Base-by-base conservation (phyloP, 2,329 filamentous ascomycete genomes). In the Colletotrichum euphorbiae region DNA sequence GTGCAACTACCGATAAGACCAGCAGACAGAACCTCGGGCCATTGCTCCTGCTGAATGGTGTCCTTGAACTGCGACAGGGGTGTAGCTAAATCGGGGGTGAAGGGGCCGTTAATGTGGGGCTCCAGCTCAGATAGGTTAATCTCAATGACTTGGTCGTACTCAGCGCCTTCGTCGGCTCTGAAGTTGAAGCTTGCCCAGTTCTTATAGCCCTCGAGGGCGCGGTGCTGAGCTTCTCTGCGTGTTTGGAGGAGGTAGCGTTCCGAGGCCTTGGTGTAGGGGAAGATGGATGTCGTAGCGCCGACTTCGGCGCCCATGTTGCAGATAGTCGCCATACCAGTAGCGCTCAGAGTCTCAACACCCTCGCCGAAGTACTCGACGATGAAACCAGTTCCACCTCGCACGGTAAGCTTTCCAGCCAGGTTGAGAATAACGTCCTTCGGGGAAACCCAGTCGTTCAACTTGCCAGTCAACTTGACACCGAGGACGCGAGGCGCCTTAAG, bases 1-100 rank as follows among this genome's bases (percentile, higher is more conserved):
- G 96, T 99, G 85, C 96, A 99, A 82, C 94, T 97, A 69, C 96
- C 96, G 77, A 99, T 99, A 62, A 99, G 87, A 58, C 94, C 94
- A 28, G 96, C 95, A 12, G 94, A 96, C 70, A 99, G 91, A 71
- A 91, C 93, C 77, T 93, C 88, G 2, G 96, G 96, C 96, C 96
- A 99, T 57, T 91, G 84, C 79, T 98, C 93, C 74, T 91, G 86
- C 80, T 91, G 86, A 21, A 98, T 93, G 2, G 91, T 90, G 67
- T 93, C 87, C 77, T 94, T 93, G 83, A 99, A 99, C 76, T 91
- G 87, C 55, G 94, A 98, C 62, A 99, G 83, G 4, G 96, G 95
- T 0, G 94, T 98, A 3, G 95, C 96, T 72, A 99, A 86, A 78
- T 99, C 96, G 2, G 96, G 96, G 0, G 96, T 99, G 80, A 97